Evolutionary conservation across 176 grass and related monocot species (phyloP), one percentile per base, ranked within the genome.

Genomic region (Otatea glauca): DNA sequence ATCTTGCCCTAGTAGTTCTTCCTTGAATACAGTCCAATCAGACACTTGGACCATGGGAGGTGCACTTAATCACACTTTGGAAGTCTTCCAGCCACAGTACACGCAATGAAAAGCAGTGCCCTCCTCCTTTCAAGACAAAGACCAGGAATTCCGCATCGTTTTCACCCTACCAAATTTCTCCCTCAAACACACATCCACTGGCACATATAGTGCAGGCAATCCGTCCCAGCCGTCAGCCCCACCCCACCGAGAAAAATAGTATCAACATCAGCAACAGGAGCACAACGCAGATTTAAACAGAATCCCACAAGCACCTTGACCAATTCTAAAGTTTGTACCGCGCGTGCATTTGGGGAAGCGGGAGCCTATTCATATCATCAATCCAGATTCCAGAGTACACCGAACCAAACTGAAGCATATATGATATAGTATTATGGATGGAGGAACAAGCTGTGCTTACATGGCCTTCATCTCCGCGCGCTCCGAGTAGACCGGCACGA

Each of bases 381-480:
- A 60, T 60, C 53, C 35, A 59, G 54, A 18, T 25, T 60, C 53
- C 35, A 59, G 54, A 24, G 12, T 23, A 60, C 54, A 47, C 25
- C 5, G 45, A 48, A 79, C 15, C 41, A 32, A 78, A 18, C 42
- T 32, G 60, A 48, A 78, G 61, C 16, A 78, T 8, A 11, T 14
- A 1, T n/a, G 62, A 4, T 9, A 53, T 54, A 18, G 12, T 48
- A 4, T 18, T 59, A 83, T n/a, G 63, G 48, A 76, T 35, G 12
- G 38, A 79, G 75, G 17, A 78, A 68, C 15, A 38, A 70, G 65
- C 3, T 5, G 21, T 29, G 34, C 58, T 82, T 48, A 73, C 80
- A 80, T 68, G 64, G 76, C 56, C 83, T 89, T 93, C 48, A 18
- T 82, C 38, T 79, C 82, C 41, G 24, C 39, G 72, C 71, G 11